Conservation (phyloP, 768 basidiomycete genomes). For the Lactifluus subvellereus region DNA sequence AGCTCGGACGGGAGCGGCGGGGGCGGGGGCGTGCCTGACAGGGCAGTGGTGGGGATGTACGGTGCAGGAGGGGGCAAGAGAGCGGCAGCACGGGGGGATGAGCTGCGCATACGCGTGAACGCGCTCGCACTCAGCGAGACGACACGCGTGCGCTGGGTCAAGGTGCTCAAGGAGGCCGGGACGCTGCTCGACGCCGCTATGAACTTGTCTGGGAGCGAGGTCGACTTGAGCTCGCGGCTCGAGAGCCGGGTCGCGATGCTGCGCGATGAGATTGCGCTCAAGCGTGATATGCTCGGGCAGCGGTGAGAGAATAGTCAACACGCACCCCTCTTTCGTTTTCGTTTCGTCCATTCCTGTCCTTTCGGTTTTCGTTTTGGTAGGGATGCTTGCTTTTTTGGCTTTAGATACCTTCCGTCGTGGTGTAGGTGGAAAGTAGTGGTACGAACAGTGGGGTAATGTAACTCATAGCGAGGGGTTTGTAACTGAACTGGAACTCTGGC, state of each 20-base stretch:
- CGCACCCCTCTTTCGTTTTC: background rate
- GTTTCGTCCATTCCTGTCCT: background rate
- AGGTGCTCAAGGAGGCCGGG: conserved; percentile 43
- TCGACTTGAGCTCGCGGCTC: conserved; percentile 61
- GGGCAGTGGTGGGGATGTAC: background rate
- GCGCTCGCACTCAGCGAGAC: conserved; percentile 15
- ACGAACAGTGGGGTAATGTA: background rate
- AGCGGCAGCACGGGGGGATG: background rate
- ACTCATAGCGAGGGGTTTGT: no score
- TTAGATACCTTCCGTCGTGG: background rate
- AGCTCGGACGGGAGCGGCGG: conserved; percentile 13
- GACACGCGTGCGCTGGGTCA: conserved; percentile 37
- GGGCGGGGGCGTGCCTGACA: background rate
- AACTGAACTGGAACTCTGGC: no score
- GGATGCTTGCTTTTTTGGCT: background rate
- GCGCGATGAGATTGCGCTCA: conserved; percentile 60
- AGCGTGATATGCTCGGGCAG: conserved; percentile 43
- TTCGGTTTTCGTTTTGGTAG: background rate
- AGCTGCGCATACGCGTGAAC: conserved; percentile 9
- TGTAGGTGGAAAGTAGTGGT: background rate
- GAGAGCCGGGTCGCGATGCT: conserved; percentile 68
- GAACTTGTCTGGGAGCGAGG: conserved; percentile 41
- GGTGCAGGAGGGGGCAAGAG: background rate
- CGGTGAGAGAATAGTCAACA: background rate
- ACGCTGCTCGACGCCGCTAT: conserved; percentile 50